Evolutionary conservation across 208 protist species (phyloP), one percentile per base, ranked within the genome.

Genomic region (Trypanosoma brucei): DNA sequence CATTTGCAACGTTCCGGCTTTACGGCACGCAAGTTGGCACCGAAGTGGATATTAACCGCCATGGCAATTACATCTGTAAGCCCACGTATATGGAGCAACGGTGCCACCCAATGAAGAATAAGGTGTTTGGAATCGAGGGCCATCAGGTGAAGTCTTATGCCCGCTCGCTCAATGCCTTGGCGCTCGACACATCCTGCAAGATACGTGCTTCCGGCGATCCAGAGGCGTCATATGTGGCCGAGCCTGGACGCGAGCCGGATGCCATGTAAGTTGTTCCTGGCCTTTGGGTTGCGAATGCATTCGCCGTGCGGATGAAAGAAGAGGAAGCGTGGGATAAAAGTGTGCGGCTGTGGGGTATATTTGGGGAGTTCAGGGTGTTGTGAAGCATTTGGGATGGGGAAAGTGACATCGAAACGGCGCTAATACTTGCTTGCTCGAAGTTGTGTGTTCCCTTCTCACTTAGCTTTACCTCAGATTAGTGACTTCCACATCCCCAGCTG

Each of bases 11-110:
- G 14, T 83, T 93, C 63, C 56, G 59, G 4, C 75, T 88, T 57
- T 89, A 89, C 39, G 83, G 83, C 39, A 83, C 72, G 67, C 88
- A 94, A 64, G 77, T 91, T 22, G 92, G 92, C 13, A 79, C 91
- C 45, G 88, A 94, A 53, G 88, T 97, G n/a, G 62, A 86, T 59
- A 71, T 97, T 55, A 88, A 94, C 54, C 81, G 88, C 30, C 49
- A 94, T 74, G 92, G 92, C 30, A 94, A 95, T 74, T 95, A 86
- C 59, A 92, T 97, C 31, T 81, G 88, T 40, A 79, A 97, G 63
- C 92, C 92, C 40, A 93, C 88, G 3, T 86, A 76, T 52, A 93
- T 95, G 30, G 92, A 97, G 67, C 79, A 77, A 53, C 42, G 91
- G 36, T 91, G 94, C 53, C 87, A 70, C 5, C 92, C 88, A 3